Evolutionary conservation across 2,329 filamentous ascomycete genomes (phyloP).

Genomic region (Trichoderma atrobrunneum): DNA sequence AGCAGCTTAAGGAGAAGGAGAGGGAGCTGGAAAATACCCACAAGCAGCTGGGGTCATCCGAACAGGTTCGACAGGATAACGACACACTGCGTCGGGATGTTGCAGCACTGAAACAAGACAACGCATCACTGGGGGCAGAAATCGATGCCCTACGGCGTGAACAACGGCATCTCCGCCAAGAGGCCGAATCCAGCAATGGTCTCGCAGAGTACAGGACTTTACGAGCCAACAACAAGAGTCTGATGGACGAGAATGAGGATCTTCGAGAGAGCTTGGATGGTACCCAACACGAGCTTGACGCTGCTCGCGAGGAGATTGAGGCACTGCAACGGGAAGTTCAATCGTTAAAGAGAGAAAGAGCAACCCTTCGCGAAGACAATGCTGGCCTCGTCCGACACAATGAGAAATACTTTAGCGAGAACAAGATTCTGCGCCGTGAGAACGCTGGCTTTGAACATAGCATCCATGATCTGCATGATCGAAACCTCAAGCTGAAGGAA

Average conservation of each 20-base stretch:
- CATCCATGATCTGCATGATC: slow-evolving; percentile 44
- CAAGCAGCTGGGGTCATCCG: slow-evolving; percentile 40
- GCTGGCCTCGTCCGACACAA: slow-evolving; percentile 53
- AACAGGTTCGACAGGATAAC: slow-evolving; percentile 40
- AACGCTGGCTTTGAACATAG: slow-evolving; percentile 49
- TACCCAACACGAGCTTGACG: slow-evolving; percentile 42
- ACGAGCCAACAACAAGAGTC: slow-evolving; percentile 39
- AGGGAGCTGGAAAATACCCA: slow-evolving; percentile 44
- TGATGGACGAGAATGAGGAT: slow-evolving; percentile 44
- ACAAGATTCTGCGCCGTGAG: slow-evolving; percentile 47
- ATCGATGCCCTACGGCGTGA: slow-evolving; percentile 40
- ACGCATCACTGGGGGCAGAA: slow-evolving; percentile 40
- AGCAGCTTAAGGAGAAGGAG: slow-evolving; percentile 41
- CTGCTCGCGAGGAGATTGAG: slow-evolving; percentile 41
- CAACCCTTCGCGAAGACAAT: slow-evolving; percentile 49
- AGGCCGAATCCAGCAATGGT: slow-evolving; percentile 41
- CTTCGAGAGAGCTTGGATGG: slow-evolving; percentile 42
- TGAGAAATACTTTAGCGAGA: slow-evolving; percentile 54
- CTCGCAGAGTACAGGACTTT: slow-evolving; percentile 47
- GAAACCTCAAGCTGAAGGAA: slow-evolving; percentile 48
- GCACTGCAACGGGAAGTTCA: slow-evolving; percentile 39
- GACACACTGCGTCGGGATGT: slow-evolving; percentile 42
- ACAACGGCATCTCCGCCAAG: slow-evolving; percentile 36
- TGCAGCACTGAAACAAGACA: slow-evolving; percentile 41
- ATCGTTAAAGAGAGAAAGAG: slow-evolving; percentile 43